Evolutionary conservation across 148 eudicot species (phyloP), one percentile per base, ranked within the genome.

Genomic region (Diospyros lotus): DNA sequence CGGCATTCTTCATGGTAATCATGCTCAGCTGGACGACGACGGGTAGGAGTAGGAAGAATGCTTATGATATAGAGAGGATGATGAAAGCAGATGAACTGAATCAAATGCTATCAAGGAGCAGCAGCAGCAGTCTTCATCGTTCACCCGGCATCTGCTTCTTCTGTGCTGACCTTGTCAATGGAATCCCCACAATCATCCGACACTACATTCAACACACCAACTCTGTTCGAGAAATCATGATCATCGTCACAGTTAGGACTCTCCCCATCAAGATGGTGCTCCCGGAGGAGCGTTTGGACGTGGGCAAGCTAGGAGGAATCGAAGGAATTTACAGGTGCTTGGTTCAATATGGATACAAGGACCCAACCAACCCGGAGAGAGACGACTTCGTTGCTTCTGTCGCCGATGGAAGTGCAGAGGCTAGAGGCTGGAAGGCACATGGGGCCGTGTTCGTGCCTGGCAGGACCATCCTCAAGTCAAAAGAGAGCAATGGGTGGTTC

Each of bases 61-160:
- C 40, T 2, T 74, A 74, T 13, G 77, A 74, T n/a, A 50, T 53
- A 42, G 62, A 74, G 63, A 53, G 41, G 70, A 74, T 64, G 10
- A 74, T 64, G 70, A 74, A 62, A 69, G 10, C 65, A 42, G 41
- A 0, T 9, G 77, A 74, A 43, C 12, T 74, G 41, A 6, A 53
- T 5, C n/a, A 17, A n/a, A 40, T 65, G 40, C 63, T 74, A 6
- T 64, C 70, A 48, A 48, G 52, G 7, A 7, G 52, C 8, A 28
- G 28, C 5, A 17, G 12, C 40, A 0, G 8, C 7, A 53, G 9
- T 18, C 11, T 74, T 0, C 43, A 75, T 44, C 52, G 77, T 54
- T n/a, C 77, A 52, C 83, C 81, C 0, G 87, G 87, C 3, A 74
- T 76, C 17, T 79, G 85, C 54, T 72, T 84, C 66, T 79, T 84